Evolutionary conservation across 2,329 filamentous ascomycete genomes (phyloP).

Genomic region (Aspergillus sp.): DNA sequence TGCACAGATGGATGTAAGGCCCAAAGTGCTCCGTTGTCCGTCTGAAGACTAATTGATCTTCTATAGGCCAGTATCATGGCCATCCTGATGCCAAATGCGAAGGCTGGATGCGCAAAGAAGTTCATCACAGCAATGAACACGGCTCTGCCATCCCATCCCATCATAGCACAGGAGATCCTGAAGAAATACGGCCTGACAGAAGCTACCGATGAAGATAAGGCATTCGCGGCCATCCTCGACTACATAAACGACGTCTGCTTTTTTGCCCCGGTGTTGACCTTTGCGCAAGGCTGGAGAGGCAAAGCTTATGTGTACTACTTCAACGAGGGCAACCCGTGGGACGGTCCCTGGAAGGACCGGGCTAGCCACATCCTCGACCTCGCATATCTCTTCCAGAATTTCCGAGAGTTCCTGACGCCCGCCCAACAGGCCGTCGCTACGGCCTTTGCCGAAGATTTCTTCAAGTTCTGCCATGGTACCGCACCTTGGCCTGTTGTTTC

Average conservation of each 20-base stretch:
- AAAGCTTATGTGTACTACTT: constrained; percentile 43
- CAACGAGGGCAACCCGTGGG: constrained; percentile 49
- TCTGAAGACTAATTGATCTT: not conserved
- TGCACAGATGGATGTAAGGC: constrained; percentile 45
- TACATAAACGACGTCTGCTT: constrained; percentile 48
- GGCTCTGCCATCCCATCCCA: constrained; percentile 21
- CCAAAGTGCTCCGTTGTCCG: not conserved
- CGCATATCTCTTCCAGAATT: constrained; percentile 48
- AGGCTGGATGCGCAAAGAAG: constrained; percentile 20
- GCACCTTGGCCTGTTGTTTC: constrained; percentile 29
- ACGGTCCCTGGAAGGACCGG: constrained; percentile 40
- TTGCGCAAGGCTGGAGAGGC: constrained; percentile 37
- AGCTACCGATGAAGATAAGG: constrained; percentile 38
- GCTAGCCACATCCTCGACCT: constrained; percentile 47
- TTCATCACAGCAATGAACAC: constrained; percentile 20
- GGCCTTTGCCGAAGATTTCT: constrained; percentile 36
- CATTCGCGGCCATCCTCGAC: constrained; percentile 40
- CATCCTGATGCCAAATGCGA: constrained; percentile 25
- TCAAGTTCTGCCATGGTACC: constrained; percentile 40
- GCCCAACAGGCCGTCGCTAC: constrained; percentile 30
- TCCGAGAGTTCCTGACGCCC: constrained; percentile 35
- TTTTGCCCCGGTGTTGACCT: constrained; percentile 42
- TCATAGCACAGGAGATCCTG: constrained; percentile 27
- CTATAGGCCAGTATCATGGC: constrained; percentile 26
- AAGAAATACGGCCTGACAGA: constrained; percentile 40